Evolutionary conservation across 495 filamentous ascomycete species (phyloP).

Genomic region (Penicillium steckii): DNA sequence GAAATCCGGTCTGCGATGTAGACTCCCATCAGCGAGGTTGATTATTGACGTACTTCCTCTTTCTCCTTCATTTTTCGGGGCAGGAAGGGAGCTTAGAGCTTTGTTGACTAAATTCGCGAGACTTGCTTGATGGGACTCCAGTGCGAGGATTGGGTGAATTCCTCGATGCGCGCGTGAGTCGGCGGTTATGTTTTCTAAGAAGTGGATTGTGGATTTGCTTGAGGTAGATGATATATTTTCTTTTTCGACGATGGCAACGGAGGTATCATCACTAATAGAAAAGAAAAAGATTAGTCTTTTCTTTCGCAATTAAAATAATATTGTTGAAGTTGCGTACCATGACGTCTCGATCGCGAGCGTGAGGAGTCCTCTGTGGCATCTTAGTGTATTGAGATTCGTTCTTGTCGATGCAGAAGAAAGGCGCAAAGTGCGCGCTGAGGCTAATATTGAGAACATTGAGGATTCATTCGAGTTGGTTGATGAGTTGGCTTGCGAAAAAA

Average conservation of each 20-base stretch:
- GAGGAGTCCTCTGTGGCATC: conserved; percentile 46
- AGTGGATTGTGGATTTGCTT: conserved; percentile 61
- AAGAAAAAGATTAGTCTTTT: too few species aligned
- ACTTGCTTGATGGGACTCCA: conserved; percentile 68
- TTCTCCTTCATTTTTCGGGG: conserved; percentile 13
- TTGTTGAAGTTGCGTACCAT: too few species aligned
- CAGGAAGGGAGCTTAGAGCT: conserved; percentile 57
- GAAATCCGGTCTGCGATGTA: conserved; percentile 66
- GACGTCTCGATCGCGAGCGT: conserved; percentile 93
- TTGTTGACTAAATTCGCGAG: conserved; percentile 65
- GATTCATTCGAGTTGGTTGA: not conserved
- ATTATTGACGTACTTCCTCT: conserved; percentile 12
- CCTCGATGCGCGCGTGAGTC: conserved; percentile 70
- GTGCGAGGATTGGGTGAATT: conserved; percentile 72
- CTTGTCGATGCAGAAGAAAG: conserved; percentile 10
- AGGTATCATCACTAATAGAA: conserved; percentile 77
- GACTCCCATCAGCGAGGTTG: conserved; percentile 22
- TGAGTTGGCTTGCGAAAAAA: conserved; percentile 18
- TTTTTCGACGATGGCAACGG: conserved; percentile 78
- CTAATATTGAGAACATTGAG: conserved; percentile 30
- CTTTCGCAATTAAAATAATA: too few species aligned
- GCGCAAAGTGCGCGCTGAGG: conserved; percentile 20
- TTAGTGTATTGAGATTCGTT: conserved; percentile 4
- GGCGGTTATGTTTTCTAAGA: conserved; percentile 79
- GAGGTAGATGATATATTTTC: conserved; percentile 20